phyloP scores from a whole-genome alignment of 352 stramenopile species.

The Phytopythium ostracodes region DNA sequence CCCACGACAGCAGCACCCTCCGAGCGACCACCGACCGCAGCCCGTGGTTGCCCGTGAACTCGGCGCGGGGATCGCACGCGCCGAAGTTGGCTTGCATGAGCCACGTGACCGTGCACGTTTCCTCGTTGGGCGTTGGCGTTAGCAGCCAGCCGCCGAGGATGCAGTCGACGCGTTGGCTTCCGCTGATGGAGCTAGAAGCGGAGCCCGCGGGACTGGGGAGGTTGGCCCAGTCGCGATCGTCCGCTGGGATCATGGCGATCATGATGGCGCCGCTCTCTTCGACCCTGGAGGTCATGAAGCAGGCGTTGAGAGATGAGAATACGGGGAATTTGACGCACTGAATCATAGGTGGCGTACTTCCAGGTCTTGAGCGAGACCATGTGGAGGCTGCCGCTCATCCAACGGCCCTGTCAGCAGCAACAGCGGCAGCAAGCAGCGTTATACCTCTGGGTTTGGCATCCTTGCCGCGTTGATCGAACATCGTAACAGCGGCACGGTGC shows the following conservation, averaged over 20 bases:
- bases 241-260: conserved; percentile 64
- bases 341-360: conserved; percentile 31
- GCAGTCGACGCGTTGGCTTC: conserved; percentile 40
- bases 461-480: too few species aligned
- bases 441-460: too few species aligned
- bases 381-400: conserved; percentile 31
- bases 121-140: conserved; percentile 47
- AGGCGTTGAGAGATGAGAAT: neutral
- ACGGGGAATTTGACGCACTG: neutral
- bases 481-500: neutral
- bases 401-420: conserved; percentile 16
- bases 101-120: conserved; percentile 68
- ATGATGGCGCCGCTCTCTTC: conserved; percentile 61
- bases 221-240: conserved; percentile 28
- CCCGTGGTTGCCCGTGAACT: conserved; percentile 51
- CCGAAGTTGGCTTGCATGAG: conserved; percentile 80
- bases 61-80: conserved; percentile 38
- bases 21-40: conserved; percentile 28
- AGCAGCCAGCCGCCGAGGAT: conserved; percentile 70
- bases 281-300: conserved; percentile 27
- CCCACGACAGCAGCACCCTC: conserved; percentile 39
- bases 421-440: neutral
- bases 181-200: neutral
- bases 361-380: conserved; percentile 67
- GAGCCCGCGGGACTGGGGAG: neutral